A percentile compares a stretch with the other conserved stretches of the same genome.
These are phyloP conservation scores for Pythium aquatile DNA, from an alignment of 352 stramenopile genomes.

Conservation along the genomic window DNA sequence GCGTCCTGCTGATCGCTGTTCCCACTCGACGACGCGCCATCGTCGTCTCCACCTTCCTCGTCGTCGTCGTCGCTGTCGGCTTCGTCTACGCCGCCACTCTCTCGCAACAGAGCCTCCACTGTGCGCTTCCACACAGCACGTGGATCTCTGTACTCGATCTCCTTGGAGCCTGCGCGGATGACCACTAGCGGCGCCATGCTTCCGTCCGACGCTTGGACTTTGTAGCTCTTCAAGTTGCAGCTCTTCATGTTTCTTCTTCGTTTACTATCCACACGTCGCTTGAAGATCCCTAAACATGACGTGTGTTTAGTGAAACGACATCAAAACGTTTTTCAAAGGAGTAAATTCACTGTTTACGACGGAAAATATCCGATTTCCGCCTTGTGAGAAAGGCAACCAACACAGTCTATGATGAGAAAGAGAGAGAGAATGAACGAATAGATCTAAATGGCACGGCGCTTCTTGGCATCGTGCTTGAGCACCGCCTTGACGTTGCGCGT, in stretches of 20 bases:
- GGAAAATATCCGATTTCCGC: background rate
- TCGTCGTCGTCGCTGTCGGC: slow-evolving; percentile 17
- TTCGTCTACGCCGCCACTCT: background rate
- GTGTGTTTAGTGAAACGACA: background rate
- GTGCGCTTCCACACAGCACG: slow-evolving; percentile 38
- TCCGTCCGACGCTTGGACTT: background rate
- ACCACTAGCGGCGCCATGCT: slow-evolving; percentile 71
- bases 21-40: slow-evolving; percentile 18
- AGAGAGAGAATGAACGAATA: background rate
- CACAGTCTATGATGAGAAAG: background rate
- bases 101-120: slow-evolving; percentile 22
- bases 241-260: slow-evolving; percentile 3
- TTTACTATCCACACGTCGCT: slow-evolving; percentile 19
- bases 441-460: slow-evolving; percentile 44
- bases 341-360: background rate
- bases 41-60: slow-evolving; percentile 22
- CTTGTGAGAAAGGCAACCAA: slow-evolving; percentile 1
- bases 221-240: slow-evolving; percentile 18
- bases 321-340: slow-evolving; percentile 7
- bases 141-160: slow-evolving; percentile 67
- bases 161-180: slow-evolving; percentile 59
- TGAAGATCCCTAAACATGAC: background rate
- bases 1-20: slow-evolving; percentile 19
- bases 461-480: slow-evolving; percentile 86
- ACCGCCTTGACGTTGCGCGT: slow-evolving; percentile 81